These are phyloP conservation scores for Paramecium bursaria DNA, from an alignment of 73 alveolate genomes.

Conservation along the genomic window DNA sequence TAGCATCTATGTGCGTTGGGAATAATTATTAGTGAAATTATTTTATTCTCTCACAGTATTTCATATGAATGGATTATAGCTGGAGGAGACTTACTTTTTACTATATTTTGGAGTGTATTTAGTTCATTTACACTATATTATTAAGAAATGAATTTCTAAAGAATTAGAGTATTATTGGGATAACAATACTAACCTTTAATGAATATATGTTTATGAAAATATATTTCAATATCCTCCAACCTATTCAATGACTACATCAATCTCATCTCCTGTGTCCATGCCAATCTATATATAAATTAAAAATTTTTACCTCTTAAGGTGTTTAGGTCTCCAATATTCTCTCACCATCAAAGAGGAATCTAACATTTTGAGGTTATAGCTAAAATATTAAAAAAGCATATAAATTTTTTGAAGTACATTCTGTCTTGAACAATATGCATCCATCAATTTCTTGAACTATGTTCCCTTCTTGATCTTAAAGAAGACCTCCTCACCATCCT, in stretches of 20 bases:
- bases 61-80: too few relatives aligned
- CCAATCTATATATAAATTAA: background rate
- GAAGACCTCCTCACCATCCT: constrained; percentile 70
- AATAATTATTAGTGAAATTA: too few relatives aligned
- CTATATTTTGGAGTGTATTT: too few relatives aligned
- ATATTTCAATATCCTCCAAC: constrained; percentile 60
- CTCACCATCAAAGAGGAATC: constrained; percentile 64
- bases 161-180: too few relatives aligned
- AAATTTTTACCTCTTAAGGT: constrained; percentile 32
- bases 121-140: too few relatives aligned
- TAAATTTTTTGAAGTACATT: background rate
- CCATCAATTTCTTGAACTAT: constrained; percentile 64
- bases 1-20: too few relatives aligned
- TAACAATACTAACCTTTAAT: too few relatives aligned
- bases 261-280: constrained; percentile 66
- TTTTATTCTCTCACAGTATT: too few relatives aligned
- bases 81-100: too few relatives aligned
- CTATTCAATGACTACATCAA: constrained; percentile 67
- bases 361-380: constrained; percentile 56
- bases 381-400: background rate
- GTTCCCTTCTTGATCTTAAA: constrained; percentile 65
- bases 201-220: too few relatives aligned
- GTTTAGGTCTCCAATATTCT: constrained; percentile 58
- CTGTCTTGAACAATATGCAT: constrained; percentile 67
- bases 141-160: too few relatives aligned